phyloP scores from a whole-genome alignment of 1,284 basidiomycete species.

The Sporisorium graminicola region DNA sequence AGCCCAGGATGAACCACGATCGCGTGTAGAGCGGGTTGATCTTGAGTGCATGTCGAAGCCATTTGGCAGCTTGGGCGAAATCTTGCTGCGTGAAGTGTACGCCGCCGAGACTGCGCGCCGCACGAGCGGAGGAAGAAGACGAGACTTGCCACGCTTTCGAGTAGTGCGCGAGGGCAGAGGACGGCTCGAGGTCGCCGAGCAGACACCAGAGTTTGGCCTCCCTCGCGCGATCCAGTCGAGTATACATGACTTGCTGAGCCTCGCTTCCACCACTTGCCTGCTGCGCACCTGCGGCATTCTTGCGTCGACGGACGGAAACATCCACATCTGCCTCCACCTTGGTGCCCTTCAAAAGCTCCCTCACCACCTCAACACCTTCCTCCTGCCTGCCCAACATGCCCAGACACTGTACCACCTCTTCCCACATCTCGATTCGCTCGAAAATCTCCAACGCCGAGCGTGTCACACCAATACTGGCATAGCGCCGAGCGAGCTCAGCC shows the following conservation, averaged over 20 bases:
- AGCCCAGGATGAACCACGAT: slow-evolving; percentile 96
- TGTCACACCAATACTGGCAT: slow-evolving; percentile 64
- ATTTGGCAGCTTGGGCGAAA: slow-evolving; percentile 78
- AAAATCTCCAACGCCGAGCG: slow-evolving; percentile 67
- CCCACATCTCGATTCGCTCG: slow-evolving; percentile 67
- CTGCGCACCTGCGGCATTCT: neutral
- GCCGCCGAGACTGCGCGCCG: slow-evolving; percentile 90
- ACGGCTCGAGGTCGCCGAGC: slow-evolving; percentile 86
- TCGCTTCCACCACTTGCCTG: slow-evolving; percentile 30
- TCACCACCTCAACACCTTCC: slow-evolving; percentile 63
- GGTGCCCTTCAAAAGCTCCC: slow-evolving; percentile 61
- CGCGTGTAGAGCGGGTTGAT: slow-evolving; percentile 90
- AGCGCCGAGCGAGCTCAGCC: slow-evolving; percentile 64
- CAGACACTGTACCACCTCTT: slow-evolving; percentile 66
- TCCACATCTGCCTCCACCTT: slow-evolving; percentile 64
- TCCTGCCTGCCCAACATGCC: slow-evolving; percentile 61
- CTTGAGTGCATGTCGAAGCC: slow-evolving; percentile 77
- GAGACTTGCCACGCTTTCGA: slow-evolving; percentile 87
- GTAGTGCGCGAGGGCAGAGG: slow-evolving; percentile 80
- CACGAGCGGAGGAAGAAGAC: slow-evolving; percentile 81
- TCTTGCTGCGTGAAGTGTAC: slow-evolving; percentile 80
- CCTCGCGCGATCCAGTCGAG: slow-evolving; percentile 76
- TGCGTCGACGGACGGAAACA: slow-evolving; percentile 39
- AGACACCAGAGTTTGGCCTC: slow-evolving; percentile 96
- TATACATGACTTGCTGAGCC: slow-evolving; percentile 72